These are phyloP conservation scores for Blastocladiella emersonii DNA, from an alignment of 371 early-diverging fungal genomes.

Conservation along the genomic window DNA sequence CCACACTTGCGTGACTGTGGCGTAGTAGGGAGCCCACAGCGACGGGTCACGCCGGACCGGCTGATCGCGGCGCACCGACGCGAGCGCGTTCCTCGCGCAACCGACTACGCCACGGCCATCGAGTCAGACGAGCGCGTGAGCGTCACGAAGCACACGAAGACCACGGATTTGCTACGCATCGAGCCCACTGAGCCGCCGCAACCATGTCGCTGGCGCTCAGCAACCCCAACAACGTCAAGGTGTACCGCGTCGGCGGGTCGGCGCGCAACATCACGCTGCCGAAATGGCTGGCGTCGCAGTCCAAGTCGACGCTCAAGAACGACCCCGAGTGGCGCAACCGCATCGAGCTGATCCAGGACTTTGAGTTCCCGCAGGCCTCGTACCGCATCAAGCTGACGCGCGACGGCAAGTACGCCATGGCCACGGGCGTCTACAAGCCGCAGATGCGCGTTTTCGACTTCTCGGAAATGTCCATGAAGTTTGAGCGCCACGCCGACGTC, in stretches of 20 bases:
- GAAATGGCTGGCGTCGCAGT: slow-evolving; percentile 81
- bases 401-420: slow-evolving; percentile 77
- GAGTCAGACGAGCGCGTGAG: no score
- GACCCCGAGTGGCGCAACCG: slow-evolving; percentile 81
- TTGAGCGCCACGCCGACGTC: slow-evolving; percentile 90
- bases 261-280: slow-evolving; percentile 71
- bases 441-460: slow-evolving; percentile 92
- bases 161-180: no score
- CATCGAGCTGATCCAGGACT: slow-evolving; percentile 90
- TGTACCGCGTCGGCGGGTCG: slow-evolving; percentile 81
- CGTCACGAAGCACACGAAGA: no score
- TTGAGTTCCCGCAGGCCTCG: slow-evolving; percentile 96
- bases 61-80: no score
- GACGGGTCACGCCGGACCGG: no score
- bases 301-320: slow-evolving; percentile 67
- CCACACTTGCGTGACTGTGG: no score
- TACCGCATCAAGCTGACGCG: slow-evolving; percentile 65
- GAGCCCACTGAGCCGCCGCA: no score
- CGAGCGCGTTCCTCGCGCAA: no score
- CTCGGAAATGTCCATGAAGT: slow-evolving; percentile 86
- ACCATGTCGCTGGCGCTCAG: slow-evolving; percentile 39
- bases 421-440: slow-evolving; percentile 96
- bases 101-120: no score
- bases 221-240: slow-evolving; percentile 74
- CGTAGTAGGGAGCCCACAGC: no score